These are phyloP conservation scores for Phlebiopsis flavidoalba DNA, from an alignment of 768 basidiomycete genomes.

Conservation along the genomic window DNA sequence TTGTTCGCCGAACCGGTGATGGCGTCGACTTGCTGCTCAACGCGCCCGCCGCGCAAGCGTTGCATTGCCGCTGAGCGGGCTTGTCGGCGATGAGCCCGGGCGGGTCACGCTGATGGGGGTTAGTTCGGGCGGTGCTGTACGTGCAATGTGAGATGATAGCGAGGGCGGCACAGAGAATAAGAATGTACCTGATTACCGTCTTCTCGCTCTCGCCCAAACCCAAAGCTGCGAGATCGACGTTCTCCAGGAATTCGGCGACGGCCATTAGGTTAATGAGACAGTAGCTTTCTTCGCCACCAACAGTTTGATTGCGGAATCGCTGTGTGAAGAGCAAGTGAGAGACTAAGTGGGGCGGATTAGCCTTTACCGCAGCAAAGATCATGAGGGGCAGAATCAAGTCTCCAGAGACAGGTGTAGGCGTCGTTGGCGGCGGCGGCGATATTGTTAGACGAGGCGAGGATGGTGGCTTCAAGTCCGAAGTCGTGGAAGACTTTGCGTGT, in stretches of 20 bases:
- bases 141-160: background rate
- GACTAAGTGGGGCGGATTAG: conserved; percentile 81
- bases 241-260: conserved; percentile 92
- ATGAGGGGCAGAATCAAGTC: conserved; percentile 91
- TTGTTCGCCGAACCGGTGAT: conserved; percentile 80
- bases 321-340: conserved; percentile 64
- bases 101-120: conserved; percentile 75
- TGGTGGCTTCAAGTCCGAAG: background rate
- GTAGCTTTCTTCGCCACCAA: conserved; percentile 81
- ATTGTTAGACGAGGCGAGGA: conserved; percentile 9
- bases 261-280: conserved; percentile 94
- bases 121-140: conserved; percentile 66
- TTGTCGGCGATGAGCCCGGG: conserved; percentile 39
- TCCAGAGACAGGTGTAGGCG: conserved; percentile 61
- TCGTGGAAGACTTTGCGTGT: background rate
- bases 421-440: conserved; percentile 16
- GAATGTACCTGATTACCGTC: conserved; percentile 49
- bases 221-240: conserved; percentile 78
- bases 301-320: conserved; percentile 52
- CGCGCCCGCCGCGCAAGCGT: conserved; percentile 57
- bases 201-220: conserved; percentile 57
- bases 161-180: background rate
- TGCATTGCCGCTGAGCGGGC: conserved; percentile 41
- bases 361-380: conserved; percentile 90
- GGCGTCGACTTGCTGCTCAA: conserved; percentile 75